Conservation (phyloP, 192 early-diverging fungal species). For the Dimargaris cristalligena region DNA sequence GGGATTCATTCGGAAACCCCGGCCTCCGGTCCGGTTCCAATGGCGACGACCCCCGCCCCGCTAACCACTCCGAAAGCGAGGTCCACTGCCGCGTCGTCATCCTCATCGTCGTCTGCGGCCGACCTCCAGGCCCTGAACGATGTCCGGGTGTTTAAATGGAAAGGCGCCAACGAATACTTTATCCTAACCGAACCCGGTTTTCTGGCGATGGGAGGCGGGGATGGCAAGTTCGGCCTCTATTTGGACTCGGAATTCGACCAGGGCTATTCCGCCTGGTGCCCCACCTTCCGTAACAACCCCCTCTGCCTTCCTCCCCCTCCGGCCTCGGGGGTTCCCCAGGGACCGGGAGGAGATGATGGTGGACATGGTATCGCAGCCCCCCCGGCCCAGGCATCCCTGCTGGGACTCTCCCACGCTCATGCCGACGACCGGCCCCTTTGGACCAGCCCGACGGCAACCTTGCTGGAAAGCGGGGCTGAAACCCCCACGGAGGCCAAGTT, state of each 20-base stretch:
- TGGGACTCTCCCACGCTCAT: background rate
- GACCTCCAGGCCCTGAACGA: background rate
- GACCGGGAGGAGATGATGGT: background rate
- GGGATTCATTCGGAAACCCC: background rate
- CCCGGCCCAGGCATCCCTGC: background rate
- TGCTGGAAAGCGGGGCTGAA: background rate
- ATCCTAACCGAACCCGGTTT: conserved; percentile 53
- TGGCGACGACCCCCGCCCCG: background rate
- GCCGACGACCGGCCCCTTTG: background rate
- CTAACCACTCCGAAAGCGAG: no score
- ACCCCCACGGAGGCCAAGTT: background rate
- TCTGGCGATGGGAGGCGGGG: conserved; percentile 61
- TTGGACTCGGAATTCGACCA: conserved; percentile 48
- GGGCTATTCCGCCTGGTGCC: conserved; percentile 47
- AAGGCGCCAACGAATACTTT: conserved; percentile 67
- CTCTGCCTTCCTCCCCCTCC: conserved; percentile 16
- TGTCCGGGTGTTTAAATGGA: conserved; percentile 45
- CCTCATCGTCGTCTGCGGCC: background rate
- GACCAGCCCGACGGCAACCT: background rate
- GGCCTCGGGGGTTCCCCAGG: background rate
- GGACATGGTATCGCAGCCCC: background rate
- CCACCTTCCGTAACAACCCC: conserved; percentile 60
- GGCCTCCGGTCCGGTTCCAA: background rate
- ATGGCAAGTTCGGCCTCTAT: conserved; percentile 62
- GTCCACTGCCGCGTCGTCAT: background rate